Evolutionary conservation across 1,284 basidiomycete species (phyloP).

Genomic region (Rhodotorula mucilaginosa): DNA sequence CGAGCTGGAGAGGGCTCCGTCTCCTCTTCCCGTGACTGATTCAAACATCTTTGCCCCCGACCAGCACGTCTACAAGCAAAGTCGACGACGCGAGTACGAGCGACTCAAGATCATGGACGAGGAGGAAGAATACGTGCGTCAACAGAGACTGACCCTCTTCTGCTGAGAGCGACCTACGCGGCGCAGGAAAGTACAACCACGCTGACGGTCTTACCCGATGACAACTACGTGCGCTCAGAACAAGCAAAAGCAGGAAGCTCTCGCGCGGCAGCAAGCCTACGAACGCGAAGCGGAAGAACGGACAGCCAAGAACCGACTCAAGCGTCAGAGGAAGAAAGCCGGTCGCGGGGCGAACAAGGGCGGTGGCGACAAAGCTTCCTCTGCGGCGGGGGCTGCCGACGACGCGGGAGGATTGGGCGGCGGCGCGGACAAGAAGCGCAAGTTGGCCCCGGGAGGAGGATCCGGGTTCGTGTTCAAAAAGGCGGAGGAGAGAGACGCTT

Average conservation of each 20-base stretch:
- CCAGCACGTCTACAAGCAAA: constrained; percentile 92
- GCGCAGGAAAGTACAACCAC: not conserved
- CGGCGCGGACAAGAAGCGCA: constrained; percentile 34
- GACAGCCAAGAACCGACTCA: constrained; percentile 87
- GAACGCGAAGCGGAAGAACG: constrained; percentile 72
- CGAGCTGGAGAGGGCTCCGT: too few relatives aligned
- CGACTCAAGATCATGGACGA: constrained; percentile 88
- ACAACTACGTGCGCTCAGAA: constrained; percentile 55
- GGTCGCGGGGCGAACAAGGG: constrained; percentile 18
- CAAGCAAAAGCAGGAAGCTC: constrained; percentile 63
- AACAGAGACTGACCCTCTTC: not conserved
- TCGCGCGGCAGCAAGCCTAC: constrained; percentile 62
- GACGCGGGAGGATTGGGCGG: constrained; percentile 7
- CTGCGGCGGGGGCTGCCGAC: not conserved
- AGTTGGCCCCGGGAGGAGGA: constrained; percentile 32
- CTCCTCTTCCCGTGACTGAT: not conserved
- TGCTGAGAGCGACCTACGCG: not conserved
- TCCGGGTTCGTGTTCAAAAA: constrained; percentile 34
- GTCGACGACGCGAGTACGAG: constrained; percentile 90
- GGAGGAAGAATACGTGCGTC: constrained; percentile 66
- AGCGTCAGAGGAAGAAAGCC: constrained; percentile 83
- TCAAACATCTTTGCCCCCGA: not conserved
- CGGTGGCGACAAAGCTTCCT: not conserved
- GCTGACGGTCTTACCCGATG: not conserved
- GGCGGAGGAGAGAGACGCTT: constrained; percentile 30